These are phyloP conservation scores for Escovopsis sp. DNA, from an alignment of 2,329 filamentous ascomycete species.

Conservation along the genomic window DNA sequence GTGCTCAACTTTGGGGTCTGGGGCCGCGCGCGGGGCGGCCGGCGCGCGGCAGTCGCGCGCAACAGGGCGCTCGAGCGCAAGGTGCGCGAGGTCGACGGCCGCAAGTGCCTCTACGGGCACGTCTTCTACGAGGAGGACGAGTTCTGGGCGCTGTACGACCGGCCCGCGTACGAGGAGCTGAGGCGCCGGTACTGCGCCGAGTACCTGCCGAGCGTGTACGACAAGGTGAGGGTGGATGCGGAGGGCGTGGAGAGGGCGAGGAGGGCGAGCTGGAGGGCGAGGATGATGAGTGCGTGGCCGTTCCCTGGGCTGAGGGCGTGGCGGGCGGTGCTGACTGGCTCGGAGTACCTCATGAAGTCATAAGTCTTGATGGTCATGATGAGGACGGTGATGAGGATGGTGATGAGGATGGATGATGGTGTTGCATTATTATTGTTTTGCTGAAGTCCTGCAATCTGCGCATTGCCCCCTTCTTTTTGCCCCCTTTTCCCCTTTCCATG, in stretches of 20 bases:
- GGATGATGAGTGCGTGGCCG: slow-evolving; percentile 20
- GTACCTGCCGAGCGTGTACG: slow-evolving; percentile 48
- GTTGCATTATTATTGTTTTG: too few species aligned
- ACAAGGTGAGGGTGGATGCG: slow-evolving; percentile 46
- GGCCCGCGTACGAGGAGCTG: slow-evolving; percentile 41
- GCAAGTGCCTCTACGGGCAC: slow-evolving; percentile 56
- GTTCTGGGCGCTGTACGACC: slow-evolving; percentile 53
- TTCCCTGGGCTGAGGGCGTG: slow-evolving; percentile 30
- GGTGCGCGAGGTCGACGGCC: too few species aligned
- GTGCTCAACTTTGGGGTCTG: slow-evolving; percentile 51
- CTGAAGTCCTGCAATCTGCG: too few species aligned
- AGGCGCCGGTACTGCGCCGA: slow-evolving; percentile 43
- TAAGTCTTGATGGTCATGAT: slow-evolving; percentile 1
- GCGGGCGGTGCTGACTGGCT: too few species aligned
- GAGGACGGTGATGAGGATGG: neutral
- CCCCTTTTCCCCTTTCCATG: too few species aligned
- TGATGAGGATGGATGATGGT: neutral
- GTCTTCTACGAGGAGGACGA: slow-evolving; percentile 53
- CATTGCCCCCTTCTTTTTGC: too few species aligned
- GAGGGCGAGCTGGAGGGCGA: slow-evolving; percentile 19
- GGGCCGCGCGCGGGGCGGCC: slow-evolving; percentile 32
- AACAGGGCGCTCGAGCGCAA: slow-evolving; percentile 47
- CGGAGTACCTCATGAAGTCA: neutral
- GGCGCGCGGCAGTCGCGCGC: slow-evolving; percentile 31
- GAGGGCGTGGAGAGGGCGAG: slow-evolving; percentile 18